These are phyloP conservation scores for Croton laevigatus DNA, from an alignment of 441 rosid species.

Conservation along the genomic window DNA sequence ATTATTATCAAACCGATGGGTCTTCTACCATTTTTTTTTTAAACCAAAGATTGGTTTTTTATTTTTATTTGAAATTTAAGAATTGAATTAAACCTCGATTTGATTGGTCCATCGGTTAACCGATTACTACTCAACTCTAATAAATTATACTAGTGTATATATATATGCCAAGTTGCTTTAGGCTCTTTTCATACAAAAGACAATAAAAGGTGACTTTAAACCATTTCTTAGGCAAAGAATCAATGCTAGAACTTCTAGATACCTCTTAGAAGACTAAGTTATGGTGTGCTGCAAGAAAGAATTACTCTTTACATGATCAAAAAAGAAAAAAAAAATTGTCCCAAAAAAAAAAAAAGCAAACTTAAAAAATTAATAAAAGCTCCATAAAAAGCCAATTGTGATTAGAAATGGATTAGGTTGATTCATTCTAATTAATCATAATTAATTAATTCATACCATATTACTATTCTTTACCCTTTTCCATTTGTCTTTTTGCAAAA, in stretches of 20 bases:
- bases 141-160: background rate
- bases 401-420: background rate
- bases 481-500: background rate
- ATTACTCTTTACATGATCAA: background rate
- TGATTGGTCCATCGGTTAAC: too few species aligned
- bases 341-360: too few species aligned
- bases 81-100: too few species aligned
- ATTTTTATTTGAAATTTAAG: too few species aligned
- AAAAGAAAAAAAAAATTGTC: too few species aligned
- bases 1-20: too few species aligned
- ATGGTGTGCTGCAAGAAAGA: background rate
- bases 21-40: too few species aligned
- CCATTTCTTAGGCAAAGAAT: background rate
- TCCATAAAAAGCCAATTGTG: background rate
- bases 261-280: background rate
- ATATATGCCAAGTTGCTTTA: too few species aligned
- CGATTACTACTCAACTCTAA: too few species aligned
- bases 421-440: constrained; percentile 4
- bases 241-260: background rate
- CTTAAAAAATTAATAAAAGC: background rate
- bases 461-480: constrained; percentile 2
- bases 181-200: background rate
- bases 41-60: too few species aligned
- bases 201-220: background rate
- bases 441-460: background rate